Percentiles rank a stretch among this genome's conserved stretches.
phyloP scores from a whole-genome alignment of 2,329 filamentous ascomycete genomes.

The Xylariomycetidae sp. region DNA sequence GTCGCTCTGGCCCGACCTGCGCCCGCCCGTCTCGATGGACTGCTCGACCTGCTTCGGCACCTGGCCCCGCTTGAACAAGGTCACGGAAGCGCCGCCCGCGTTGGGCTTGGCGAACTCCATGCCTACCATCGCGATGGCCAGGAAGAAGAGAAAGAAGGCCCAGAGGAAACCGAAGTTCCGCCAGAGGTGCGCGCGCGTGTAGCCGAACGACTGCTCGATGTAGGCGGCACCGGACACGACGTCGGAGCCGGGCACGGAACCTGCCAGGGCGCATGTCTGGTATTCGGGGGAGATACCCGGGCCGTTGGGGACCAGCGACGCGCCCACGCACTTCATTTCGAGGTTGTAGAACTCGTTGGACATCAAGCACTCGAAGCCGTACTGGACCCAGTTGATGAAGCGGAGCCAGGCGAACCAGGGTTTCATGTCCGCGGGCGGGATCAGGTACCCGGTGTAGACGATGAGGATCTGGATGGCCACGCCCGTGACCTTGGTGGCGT shows the following conservation, averaged over 20 bases:
- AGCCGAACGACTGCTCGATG: slow-evolving; percentile 47
- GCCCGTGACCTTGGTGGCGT: slow-evolving; percentile 29
- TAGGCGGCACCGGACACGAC: slow-evolving; percentile 50
- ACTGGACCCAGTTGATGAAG: slow-evolving; percentile 57
- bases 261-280: slow-evolving; percentile 55
- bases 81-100: slow-evolving; percentile 52
- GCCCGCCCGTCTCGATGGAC: slow-evolving; percentile 47
- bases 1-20: slow-evolving; percentile 37
- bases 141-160: slow-evolving; percentile 43
- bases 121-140: slow-evolving; percentile 32
- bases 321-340: slow-evolving; percentile 46
- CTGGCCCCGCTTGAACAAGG: slow-evolving; percentile 57
- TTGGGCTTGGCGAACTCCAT: slow-evolving; percentile 51
- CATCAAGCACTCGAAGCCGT: slow-evolving; percentile 57
- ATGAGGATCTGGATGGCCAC: slow-evolving; percentile 22
- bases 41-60: slow-evolving; percentile 52
- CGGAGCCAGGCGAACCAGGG: slow-evolving; percentile 49
- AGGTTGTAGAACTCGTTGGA: slow-evolving; percentile 55
- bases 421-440: slow-evolving; percentile 47
- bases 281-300: slow-evolving; percentile 40
- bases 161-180: slow-evolving; percentile 48
- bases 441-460: slow-evolving; percentile 37
- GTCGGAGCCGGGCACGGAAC: slow-evolving; percentile 45
- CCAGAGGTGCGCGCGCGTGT: slow-evolving; percentile 54
- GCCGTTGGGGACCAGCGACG: slow-evolving; percentile 47